phyloP scores from a whole-genome alignment of 73 alveolate species.

The Paramecium biaurelia region DNA sequence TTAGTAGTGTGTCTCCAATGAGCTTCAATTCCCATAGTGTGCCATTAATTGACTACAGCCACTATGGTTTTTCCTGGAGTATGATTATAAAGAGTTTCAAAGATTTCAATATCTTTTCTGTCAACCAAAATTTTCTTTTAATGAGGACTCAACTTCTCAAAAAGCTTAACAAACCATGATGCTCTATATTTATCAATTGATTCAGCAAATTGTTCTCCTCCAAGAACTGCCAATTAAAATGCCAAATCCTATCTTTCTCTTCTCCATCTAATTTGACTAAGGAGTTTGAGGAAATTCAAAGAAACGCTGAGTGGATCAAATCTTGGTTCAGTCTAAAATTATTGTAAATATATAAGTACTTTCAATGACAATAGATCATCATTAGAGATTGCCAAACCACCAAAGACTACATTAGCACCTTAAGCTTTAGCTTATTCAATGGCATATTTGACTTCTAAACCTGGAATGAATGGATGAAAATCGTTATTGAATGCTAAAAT shows the following conservation, averaged over 20 bases:
- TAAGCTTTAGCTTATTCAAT: conserved; percentile 76
- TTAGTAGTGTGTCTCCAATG: conserved; percentile 72
- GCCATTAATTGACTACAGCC: conserved; percentile 89
- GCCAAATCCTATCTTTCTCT: conserved; percentile 64
- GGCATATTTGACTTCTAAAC: conserved; percentile 81
- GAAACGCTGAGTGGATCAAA: conserved; percentile 45
- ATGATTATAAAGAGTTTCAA: conserved; percentile 66
- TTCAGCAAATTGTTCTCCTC: conserved; percentile 77
- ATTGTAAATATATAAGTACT: background rate
- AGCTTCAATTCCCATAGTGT: conserved; percentile 82
- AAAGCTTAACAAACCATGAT: conserved; percentile 73
- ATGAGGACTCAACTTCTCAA: conserved; percentile 77
- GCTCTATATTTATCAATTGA: conserved; percentile 69
- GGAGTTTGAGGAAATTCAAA: conserved; percentile 9
- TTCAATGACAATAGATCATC: conserved; percentile 47
- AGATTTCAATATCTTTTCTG: conserved; percentile 77
- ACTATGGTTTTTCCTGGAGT: conserved; percentile 79
- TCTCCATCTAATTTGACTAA: conserved; percentile 59
- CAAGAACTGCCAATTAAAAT: conserved; percentile 62
- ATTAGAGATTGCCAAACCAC: conserved; percentile 75
- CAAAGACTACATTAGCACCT: conserved; percentile 73
- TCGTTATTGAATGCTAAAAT: conserved; percentile 61
- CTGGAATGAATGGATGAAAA: conserved; percentile 80
- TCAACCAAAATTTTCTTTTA: conserved; percentile 78
- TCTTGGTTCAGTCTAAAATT: conserved; percentile 55